Conservation (phyloP, 2,329 filamentous ascomycete genomes). For the Aspergillus viridinutans region DNA sequence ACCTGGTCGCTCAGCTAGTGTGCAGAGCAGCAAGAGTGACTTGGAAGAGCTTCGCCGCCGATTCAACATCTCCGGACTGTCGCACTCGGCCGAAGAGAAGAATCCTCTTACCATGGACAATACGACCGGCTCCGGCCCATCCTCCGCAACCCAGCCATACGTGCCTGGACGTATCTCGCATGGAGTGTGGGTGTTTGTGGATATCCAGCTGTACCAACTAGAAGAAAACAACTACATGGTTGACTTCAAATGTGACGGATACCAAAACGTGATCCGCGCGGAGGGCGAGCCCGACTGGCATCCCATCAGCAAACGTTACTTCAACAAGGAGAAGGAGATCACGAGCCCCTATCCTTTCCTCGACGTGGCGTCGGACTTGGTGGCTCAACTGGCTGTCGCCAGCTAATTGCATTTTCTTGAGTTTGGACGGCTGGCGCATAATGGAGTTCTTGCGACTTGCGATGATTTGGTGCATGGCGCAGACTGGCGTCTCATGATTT, state of each 20-base stretch:
- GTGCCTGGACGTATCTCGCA: constrained; percentile 50
- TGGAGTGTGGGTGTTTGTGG: constrained; percentile 87
- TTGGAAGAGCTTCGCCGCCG: constrained; percentile 39
- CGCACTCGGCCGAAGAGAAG: constrained; percentile 31
- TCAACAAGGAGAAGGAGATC: constrained; percentile 85
- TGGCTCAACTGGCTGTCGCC: constrained; percentile 85
- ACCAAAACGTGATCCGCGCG: constrained; percentile 74
- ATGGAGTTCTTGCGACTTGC: not conserved
- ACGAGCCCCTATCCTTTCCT: constrained; percentile 94
- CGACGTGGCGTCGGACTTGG: constrained; percentile 85
- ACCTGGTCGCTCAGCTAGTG: constrained; percentile 39
- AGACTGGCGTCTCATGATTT: not conserved
- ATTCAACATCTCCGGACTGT: constrained; percentile 33
- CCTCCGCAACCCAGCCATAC: constrained; percentile 32
- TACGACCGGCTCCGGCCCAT: constrained; percentile 29
- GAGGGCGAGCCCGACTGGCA: constrained; percentile 43
- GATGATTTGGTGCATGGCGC: not conserved
- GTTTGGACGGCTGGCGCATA: not conserved
- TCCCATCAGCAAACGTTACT: constrained; percentile 46
- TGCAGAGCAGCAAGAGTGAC: constrained; percentile 39
- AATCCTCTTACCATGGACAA: constrained; percentile 30
- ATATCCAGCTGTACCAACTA: constrained; percentile 94
- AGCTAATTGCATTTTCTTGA: constrained; percentile 43
- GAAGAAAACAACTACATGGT: constrained; percentile 91
- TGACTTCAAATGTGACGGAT: constrained; percentile 97